Evolutionary conservation across 306 rosid species (phyloP), one percentile per base, ranked within the genome.

Genomic region (Quercus engelmannii): DNA sequence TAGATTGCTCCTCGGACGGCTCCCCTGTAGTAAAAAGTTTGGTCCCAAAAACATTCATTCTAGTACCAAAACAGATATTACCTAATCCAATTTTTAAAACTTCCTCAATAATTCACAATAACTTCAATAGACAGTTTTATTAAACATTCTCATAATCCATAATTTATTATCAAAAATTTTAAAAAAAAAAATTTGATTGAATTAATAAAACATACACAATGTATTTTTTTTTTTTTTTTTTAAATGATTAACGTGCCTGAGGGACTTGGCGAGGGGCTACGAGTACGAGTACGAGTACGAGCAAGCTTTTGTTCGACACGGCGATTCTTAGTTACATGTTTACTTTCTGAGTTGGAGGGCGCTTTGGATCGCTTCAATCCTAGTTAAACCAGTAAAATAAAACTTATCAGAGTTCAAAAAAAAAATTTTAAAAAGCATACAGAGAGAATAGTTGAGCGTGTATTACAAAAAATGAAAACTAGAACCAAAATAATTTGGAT

Each of bases 161-260:
- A 28, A 23, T 5, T 11, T 51, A 9, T 9, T 5, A 13, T 5
- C 0, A 55, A 55, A 54, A 9, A 21, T 3, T n/a, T n/a, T n/a
- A n/a, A 25, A 25, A 55, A 61, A 21, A 58, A 10, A 10, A 25
- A n/a, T n/a, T n/a, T n/a, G n/a, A n/a, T n/a, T n/a, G n/a, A n/a
- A n/a, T n/a, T n/a, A n/a, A n/a, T n/a, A n/a, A n/a, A n/a, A n/a
- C n/a, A n/a, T n/a, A n/a, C n/a, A n/a, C n/a, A n/a, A n/a, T n/a
- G n/a, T n/a, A n/a, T n/a, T n/a, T n/a, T n/a, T n/a, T n/a, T n/a
- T n/a, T n/a, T n/a, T n/a, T n/a, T n/a, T n/a, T n/a, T n/a, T n/a
- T n/a, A n/a, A 74, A 20, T 38, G 20, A 38, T 14, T 8, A 64
- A 49, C 84, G 55, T 85, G 77, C 89, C 89, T 69, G 84, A 82